phyloP scores from a whole-genome alignment of 139 green algal species.

The Pycnococcus provasolii region DNA sequence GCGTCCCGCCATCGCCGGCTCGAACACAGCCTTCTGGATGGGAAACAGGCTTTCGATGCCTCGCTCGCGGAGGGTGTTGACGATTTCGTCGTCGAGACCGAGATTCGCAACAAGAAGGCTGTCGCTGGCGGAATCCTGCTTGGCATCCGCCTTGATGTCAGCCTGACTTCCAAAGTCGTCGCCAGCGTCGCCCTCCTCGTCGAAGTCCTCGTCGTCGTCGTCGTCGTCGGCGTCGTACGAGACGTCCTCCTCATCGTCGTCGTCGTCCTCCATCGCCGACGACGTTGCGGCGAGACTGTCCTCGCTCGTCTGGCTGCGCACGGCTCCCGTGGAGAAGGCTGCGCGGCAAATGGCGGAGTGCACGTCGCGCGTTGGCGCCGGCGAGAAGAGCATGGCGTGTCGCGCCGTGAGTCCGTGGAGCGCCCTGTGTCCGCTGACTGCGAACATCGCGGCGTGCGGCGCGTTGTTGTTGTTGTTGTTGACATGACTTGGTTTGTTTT shows the following conservation, averaged over 20 bases:
- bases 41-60: conserved; percentile 22
- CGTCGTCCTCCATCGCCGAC: not conserved
- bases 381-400: too few species aligned
- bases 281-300: too few species aligned
- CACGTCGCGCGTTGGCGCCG: too few species aligned
- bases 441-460: too few species aligned
- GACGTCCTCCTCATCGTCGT: conserved; percentile 1
- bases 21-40: conserved; percentile 48
- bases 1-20: conserved; percentile 54
- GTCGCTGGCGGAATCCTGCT: not conserved
- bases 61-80: not conserved
- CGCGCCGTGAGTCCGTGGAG: too few species aligned
- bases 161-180: not conserved
- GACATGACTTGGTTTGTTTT: too few species aligned
- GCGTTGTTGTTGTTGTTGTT: too few species aligned
- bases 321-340: too few species aligned
- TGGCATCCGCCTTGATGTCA: not conserved
- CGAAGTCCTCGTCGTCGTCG: not conserved
- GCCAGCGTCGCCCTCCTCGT: not conserved
- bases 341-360: too few species aligned
- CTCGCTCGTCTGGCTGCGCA: too few species aligned
- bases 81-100: not conserved
- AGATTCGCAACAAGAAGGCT: conserved; percentile 4
- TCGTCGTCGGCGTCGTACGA: not conserved
- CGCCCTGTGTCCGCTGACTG: too few species aligned